Evolutionary conservation across 352 stramenopile species (phyloP), one percentile per base, ranked within the genome.

Genomic region (Globisporangium irregulare): DNA sequence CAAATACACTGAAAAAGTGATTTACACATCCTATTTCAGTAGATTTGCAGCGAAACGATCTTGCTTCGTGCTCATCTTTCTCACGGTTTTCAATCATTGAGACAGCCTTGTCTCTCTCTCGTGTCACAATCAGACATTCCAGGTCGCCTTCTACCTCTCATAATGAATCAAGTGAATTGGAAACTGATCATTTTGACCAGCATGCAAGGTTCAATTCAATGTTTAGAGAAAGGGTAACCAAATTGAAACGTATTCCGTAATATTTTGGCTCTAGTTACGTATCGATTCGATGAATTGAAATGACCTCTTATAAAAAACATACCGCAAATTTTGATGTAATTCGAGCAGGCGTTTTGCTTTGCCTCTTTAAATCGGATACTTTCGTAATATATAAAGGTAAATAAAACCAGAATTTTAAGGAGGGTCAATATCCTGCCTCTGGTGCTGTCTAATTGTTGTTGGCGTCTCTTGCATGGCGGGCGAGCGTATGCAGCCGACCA

Each of bases 31-130:
- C 14, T 48, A 20, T 20, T n/a, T 48, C 38, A 48, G 43, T 24
- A 51, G 6, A 22, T 9, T 22, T 9, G 43, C 43, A 51, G 43
- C 43, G 51, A 7, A 59, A 27, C 18, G 29, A 60, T 36, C 29
- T 60, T 36, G 12, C 4, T 9, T 34, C 29, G 29, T 60, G 18
- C 43, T 51, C 27, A 46, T 60, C 55, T 46, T 46, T 20, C n/a
- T 6, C 15, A 43, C 32, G 32, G 8, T 32, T 27, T 25, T 29
- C 54, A 41, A 43, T 15, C 54, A 15, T 24, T 41, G 55, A 60
- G 20, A 46, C 55, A 14, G 55, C 55, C 55, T 27, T 60, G 55
- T 60, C 55, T 60, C 55, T 60, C 55, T 60, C 55, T 41, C 54
- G 29, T 27, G 55, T 25, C 55, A 60, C 55, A 60, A 60, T 46